Conservation (phyloP, 495 filamentous ascomycete genomes). For the Hamigera avellanea region DNA sequence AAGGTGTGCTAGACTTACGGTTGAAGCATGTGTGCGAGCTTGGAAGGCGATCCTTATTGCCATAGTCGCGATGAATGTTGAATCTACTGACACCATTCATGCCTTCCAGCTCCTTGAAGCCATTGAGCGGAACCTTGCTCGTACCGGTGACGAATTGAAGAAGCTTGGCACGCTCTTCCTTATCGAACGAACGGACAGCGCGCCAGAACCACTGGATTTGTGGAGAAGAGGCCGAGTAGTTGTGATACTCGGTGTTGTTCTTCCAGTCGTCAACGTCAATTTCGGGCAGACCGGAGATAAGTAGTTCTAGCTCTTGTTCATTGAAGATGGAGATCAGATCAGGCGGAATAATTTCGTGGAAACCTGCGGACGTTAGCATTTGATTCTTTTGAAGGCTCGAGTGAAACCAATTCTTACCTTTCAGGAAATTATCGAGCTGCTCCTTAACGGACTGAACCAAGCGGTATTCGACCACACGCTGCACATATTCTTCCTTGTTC, state of each 20-base stretch:
- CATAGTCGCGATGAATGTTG: constrained; percentile 98
- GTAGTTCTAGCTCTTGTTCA: constrained; percentile 90
- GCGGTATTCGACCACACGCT: constrained; percentile 86
- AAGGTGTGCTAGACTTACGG: constrained; percentile 53
- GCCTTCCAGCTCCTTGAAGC: constrained; percentile 97
- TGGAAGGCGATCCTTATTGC: constrained; percentile 91
- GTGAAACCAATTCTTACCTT: too few relatives aligned
- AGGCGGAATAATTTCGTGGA: constrained; percentile 95
- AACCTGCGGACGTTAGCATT: constrained; percentile 43
- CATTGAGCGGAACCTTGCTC: constrained; percentile 96
- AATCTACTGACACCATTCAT: constrained; percentile 98
- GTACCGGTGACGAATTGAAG: constrained; percentile 98
- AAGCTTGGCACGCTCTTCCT: constrained; percentile 95
- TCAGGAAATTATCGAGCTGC: constrained; percentile 91
- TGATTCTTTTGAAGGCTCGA: too few relatives aligned
- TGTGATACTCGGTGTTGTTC: constrained; percentile 96
- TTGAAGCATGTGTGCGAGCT: constrained; percentile 99
- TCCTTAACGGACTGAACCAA: constrained; percentile 83
- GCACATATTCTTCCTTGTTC: constrained; percentile 97
- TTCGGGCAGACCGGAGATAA: constrained; percentile 95
- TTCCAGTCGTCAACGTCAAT: constrained; percentile 99
- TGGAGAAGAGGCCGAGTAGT: constrained; percentile 85
- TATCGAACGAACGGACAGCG: constrained; percentile 94
- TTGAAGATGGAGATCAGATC: constrained; percentile 97
- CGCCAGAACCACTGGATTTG: constrained; percentile 99